Base-by-base conservation (phyloP, 1,139 yeast genomes). In the Keqinozyma sinolaborantium region DNA sequence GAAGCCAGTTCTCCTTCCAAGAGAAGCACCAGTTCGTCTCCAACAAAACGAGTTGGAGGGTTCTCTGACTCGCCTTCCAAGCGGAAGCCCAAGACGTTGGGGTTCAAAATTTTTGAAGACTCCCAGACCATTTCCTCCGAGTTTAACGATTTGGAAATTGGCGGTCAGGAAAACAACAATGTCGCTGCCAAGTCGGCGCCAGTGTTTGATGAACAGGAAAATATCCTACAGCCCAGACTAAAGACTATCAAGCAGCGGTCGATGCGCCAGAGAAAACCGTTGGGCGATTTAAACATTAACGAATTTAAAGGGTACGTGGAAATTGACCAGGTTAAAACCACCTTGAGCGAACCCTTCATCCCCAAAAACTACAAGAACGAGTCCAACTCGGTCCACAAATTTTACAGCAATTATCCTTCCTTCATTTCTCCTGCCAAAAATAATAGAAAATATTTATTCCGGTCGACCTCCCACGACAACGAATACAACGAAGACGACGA, bases 181-280 rank as follows among this genome's bases (percentile, higher is more conserved):
- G 14, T 23, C 10, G 14, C 25, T 23, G 25, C 7, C 13, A 23
- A 23, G 14, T 12, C 25, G 5, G 5, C 25, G 10, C 12, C 23
- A n/a, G 36, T 35, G 6, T 26, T 23, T 38, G 52, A 52, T 35
- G 72, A 69, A 45, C 73, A 69, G 47, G 75, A 69, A 42, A 69
- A 69, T 40, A 60, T 67, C 29, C 54, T 69, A 40, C 73, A 65
- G 48, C 73, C 73, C 14, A 59, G 57, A 40, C 46, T 47, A 25
- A 41, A 47, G 31, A 41, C 31, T 18, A 26, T 41, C 12, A 23
- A 29, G 40, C 48, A 34, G 40, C 24, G 24, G 36, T 36, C 26
- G 11, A 38, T 37, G 26, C 14, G 32, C 3, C 33, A 32, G 12
- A 54, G 73, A 41, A 35, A 27, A 11, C 71, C 73, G 1, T 59